Percentiles rank a stretch among this genome's conserved stretches.
phyloP scores from a whole-genome alignment of 805 yeast species.

The Saccharomyces mikatae region DNA sequence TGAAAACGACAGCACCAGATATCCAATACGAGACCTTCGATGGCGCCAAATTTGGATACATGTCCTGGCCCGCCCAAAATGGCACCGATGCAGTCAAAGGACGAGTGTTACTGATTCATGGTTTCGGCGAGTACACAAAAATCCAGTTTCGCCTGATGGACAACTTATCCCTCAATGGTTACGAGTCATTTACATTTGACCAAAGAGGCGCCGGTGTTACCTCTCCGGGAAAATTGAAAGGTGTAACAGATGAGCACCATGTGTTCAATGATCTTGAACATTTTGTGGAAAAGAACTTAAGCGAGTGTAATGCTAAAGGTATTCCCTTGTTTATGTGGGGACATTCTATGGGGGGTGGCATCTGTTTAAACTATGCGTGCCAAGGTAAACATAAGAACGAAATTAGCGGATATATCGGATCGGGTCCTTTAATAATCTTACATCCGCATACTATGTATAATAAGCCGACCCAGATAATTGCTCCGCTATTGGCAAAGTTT shows the following conservation, averaged over 20 bases:
- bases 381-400: slow-evolving; percentile 42
- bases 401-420: slow-evolving; percentile 40
- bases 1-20: slow-evolving; percentile 16
- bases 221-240: slow-evolving; percentile 43
- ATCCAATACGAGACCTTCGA: slow-evolving; percentile 20
- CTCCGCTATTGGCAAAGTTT: slow-evolving; percentile 35
- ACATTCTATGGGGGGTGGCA: slow-evolving; percentile 80
- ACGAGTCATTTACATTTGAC: slow-evolving; percentile 60
- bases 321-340: slow-evolving; percentile 46
- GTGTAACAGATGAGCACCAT: slow-evolving; percentile 48
- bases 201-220: slow-evolving; percentile 74
- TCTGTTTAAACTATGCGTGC: slow-evolving; percentile 53
- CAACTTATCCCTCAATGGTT: slow-evolving; percentile 43
- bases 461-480: slow-evolving; percentile 32
- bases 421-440: slow-evolving; percentile 54
- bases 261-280: slow-evolving; percentile 54
- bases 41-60: slow-evolving; percentile 25
- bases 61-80: slow-evolving; percentile 20
- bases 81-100: slow-evolving; percentile 34
- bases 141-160: slow-evolving; percentile 49
- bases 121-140: slow-evolving; percentile 54
- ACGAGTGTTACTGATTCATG: slow-evolving; percentile 56
- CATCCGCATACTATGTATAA: slow-evolving; percentile 57
- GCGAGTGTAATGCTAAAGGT: slow-evolving; percentile 15
- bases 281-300: slow-evolving; percentile 30